Base-by-base conservation (phyloP, 371 early-diverging fungal species). In the Chytridium lagenaria region DNA sequence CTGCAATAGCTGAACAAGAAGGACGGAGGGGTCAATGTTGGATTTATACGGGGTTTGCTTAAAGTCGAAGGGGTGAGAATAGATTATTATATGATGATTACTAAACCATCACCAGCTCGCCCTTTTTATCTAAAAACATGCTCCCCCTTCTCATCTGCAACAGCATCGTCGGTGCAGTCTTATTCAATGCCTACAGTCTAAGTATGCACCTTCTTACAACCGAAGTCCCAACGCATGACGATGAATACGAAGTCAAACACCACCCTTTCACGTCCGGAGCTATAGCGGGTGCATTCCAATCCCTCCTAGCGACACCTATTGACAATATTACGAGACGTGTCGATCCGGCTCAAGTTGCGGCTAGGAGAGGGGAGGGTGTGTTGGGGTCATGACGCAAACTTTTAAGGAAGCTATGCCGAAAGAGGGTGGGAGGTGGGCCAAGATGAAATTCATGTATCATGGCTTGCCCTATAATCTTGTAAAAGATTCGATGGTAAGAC, bases 131-230 rank as follows among this genome's bases (percentile, higher is more conserved):
- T 0, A 51, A 69, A 59, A 84, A 84, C 67, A 74, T 78, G 38
- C 31, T 80, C 2, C 85, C 85, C 19, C 75, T 84, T 2, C 68
- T 84, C 22, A 26, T 82, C 30, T 76, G 76, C 16, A 84, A 84
- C 70, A 74, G 73, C 2, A 30, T 71, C 5, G 78, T 81, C 22
- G 85, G 85, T 30, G 81, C 80, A 2, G 73, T 80, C 23, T 76
- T 84, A 10, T 84, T 84, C 78, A 84, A 84, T 77, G 70, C 74
- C 22, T 84, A 84, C 67, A 67, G 39, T 44, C 19, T 39, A 28
- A 50, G 77, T n/a, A 52, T 61, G 10, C 30, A 63, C 37, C 19
- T 19, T 3, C 51, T 80, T 12, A 34, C 33, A 12, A 59, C 0
- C 59, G 55, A 52, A 52, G 55, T 52, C 55, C n/a, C 55, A 7